phyloP scores from a whole-genome alignment of 768 basidiomycete genomes.

The Trametes gibbosa region DNA sequence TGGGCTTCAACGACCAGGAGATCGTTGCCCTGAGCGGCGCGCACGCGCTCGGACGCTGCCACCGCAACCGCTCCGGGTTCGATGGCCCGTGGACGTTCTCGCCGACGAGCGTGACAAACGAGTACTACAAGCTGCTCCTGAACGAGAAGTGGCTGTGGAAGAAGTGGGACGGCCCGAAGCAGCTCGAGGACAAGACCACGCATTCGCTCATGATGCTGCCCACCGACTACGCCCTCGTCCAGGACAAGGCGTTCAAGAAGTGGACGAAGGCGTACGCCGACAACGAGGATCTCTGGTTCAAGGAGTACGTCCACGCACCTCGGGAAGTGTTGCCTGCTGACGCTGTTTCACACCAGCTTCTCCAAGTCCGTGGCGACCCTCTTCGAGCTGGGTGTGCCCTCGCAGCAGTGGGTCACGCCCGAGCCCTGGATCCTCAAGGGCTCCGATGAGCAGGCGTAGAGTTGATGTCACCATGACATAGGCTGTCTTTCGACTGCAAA shows the following conservation, averaged over 20 bases:
- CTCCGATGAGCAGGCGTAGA: conserved; percentile 36
- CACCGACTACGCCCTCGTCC: conserved; percentile 83
- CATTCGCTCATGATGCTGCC: conserved; percentile 93
- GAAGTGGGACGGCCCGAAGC: conserved; percentile 93
- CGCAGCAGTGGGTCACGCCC: conserved; percentile 64
- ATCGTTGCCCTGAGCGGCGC: conserved; percentile 94
- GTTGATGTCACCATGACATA: neutral
- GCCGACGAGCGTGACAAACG: conserved; percentile 83
- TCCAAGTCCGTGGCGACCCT: conserved; percentile 72
- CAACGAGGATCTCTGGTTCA: conserved; percentile 85
- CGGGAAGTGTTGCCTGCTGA: neutral
- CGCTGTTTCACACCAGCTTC: conserved; percentile 60
- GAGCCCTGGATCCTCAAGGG: conserved; percentile 77
- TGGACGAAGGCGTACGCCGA: conserved; percentile 84
- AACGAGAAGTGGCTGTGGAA: conserved; percentile 95
- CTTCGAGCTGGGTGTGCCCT: conserved; percentile 92
- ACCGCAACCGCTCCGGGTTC: conserved; percentile 76
- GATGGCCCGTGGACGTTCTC: conserved; percentile 96
- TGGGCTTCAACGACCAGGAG: conserved; percentile 97
- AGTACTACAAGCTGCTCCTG: conserved; percentile 82
- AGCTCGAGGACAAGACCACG: conserved; percentile 91
- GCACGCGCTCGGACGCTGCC: conserved; percentile 95
- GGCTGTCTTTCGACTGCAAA: neutral
- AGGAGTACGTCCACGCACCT: conserved; percentile 61
- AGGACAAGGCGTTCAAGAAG: conserved; percentile 93